phyloP scores from a whole-genome alignment of 176 grass and related monocot genomes.

The Carex littledalei region DNA sequence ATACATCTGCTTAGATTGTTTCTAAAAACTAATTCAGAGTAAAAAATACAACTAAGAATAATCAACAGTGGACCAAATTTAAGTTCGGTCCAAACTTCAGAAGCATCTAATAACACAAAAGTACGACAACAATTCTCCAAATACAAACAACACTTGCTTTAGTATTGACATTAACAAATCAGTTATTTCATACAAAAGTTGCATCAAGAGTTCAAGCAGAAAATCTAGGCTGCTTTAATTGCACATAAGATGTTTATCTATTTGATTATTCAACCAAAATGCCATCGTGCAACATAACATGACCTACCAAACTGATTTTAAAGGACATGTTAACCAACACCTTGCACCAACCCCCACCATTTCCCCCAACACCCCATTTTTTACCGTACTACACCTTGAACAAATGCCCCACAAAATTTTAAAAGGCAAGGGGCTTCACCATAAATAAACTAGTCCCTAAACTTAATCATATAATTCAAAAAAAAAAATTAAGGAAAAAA shows the following conservation, averaged over 20 bases:
- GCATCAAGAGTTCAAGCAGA: background rate
- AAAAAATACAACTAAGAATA: background rate
- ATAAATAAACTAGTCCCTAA: constrained; percentile 23
- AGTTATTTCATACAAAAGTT: background rate
- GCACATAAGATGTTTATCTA: constrained; percentile 11
- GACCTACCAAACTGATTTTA: constrained; percentile 17
- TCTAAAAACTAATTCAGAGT: background rate
- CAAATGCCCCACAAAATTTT: constrained; percentile 33
- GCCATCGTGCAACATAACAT: constrained; percentile 6
- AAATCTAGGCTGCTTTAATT: background rate
- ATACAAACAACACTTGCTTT: background rate
- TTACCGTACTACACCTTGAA: background rate
- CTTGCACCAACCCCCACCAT: constrained; percentile 31
- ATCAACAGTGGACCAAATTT: background rate
- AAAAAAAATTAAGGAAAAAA: constrained; percentile 18
- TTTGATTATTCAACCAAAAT: constrained; percentile 17
- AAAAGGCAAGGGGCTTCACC: constrained; percentile 30
- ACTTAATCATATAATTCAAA: constrained; percentile 24
- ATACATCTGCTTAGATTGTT: background rate
- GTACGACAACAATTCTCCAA: background rate
- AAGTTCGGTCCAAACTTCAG: background rate
- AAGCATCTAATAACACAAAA: background rate
- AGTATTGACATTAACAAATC: background rate
- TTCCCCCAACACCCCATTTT: constrained; percentile 28
- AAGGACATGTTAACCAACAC: constrained; percentile 11